Evolutionary conservation across 1,284 basidiomycete genomes (phyloP), one percentile per base, ranked within the genome.

Genomic region (Boletus sp.): DNA sequence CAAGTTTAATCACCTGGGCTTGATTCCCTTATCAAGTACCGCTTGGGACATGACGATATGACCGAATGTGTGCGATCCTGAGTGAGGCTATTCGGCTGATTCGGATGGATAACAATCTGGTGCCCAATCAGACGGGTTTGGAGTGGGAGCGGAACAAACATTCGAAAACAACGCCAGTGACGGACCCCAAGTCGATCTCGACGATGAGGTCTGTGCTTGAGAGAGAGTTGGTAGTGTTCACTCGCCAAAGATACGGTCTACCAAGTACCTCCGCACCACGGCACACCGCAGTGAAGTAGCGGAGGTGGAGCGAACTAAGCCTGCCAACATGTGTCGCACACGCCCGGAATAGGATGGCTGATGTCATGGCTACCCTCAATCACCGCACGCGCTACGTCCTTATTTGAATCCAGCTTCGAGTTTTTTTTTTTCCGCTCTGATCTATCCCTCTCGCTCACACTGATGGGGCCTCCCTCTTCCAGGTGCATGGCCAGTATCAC

Each of bases 401-500:
- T 32, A 40, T 57, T 40, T 59, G 50, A 50, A 41, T n/a, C 23
- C 19, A 5, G 12, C 10, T 33, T 25, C 7, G 3, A 13, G 10
- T 20, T 36, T 6, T 46, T 34, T 17, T 46, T 41, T 43, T 36
- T 16, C 25, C 25, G 25, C 25, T 20, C 9, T 39, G n/a, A 9
- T 25, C 36, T 5, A 1, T 29, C 32, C 12, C 8, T 33, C 8
- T 29, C 22, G 10, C 43, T 30, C 3, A 45, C 38, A 6, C 14
- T 5, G 14, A 65, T 64, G 61, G n/a, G n/a, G n/a, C 8, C 39
- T 0, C 27, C 50, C 40, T 36, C 51, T 35, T 46, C 51, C 44
- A 65, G 62, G 19, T 45, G 32, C 55, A 60, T 66, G 61, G 65
- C 69, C 8, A 73, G 73, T 25, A 69, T 74, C 54, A 69, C 74